Base-by-base conservation (phyloP, 306 rosid species). In the Quillaja saponaria region DNA sequence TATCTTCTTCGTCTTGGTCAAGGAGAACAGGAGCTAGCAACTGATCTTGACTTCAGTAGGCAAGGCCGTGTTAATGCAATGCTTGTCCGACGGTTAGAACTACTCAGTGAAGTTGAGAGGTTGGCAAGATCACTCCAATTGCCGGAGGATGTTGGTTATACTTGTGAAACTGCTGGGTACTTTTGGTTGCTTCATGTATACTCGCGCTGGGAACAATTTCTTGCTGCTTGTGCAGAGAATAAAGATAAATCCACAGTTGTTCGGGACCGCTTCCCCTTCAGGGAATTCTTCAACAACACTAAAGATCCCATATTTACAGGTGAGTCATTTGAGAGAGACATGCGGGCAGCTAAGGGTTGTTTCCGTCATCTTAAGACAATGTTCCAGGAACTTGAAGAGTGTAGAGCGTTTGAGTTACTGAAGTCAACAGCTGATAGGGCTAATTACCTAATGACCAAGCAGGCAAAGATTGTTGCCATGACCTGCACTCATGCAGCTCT, bases 1-100 rank as follows among this genome's bases (percentile, higher is more conserved):
- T 92, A 92, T 89, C 95, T 92, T 49, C 99, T 92, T 69, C 87
- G 99, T 58, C 99, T 92, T 81, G 99, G 99, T 74, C 96, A 92
- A 78, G 99, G 99, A 67, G 99, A 92, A 62, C 99, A 89, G 72
- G 99, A 92, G 82, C 87, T 92, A 39, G 99, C 95, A 53, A 92
- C 99, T 39, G 99, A 92, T 80, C 96, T 89, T 60, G 99, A 92
- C 76, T 92, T 92, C 77, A 92, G 96, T 67, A 80, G 99, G 69
- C 99, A 89, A 78, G 99, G 99, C 19, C 99, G 95, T 76, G 99
- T 92, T 49, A 92, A 92, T 78, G 87, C 96, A 34, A 92, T 92
- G 99, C 95, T 92, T 63, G 95, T 92, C 6, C 73, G 96, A 67
- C 82, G 95, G 52, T 66, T 92, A 61, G 99, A 92, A 74, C 75